phyloP scores from a whole-genome alignment of 306 rosid species.

The Arachis stenosperma region DNA sequence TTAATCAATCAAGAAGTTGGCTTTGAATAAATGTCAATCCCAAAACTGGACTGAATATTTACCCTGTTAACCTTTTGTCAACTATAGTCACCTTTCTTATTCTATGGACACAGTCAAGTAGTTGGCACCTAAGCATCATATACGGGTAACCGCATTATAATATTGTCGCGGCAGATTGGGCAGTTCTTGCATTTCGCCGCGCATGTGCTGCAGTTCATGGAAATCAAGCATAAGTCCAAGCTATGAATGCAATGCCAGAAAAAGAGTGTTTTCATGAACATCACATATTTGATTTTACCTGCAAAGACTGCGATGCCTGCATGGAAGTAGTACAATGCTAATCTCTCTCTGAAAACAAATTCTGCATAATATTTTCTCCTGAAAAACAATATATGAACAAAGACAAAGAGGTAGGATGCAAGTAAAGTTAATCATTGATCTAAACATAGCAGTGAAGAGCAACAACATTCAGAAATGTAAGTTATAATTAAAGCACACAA shows the following conservation, averaged over 20 bases:
- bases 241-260: constrained; percentile 2
- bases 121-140: constrained; percentile 76
- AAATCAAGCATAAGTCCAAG: constrained; percentile 29
- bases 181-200: constrained; percentile 83
- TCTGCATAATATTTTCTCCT: constrained; percentile 96
- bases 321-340: constrained; percentile 87
- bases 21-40: constrained; percentile 13
- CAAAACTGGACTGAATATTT: constrained; percentile 44
- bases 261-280: neutral
- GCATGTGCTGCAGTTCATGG: constrained; percentile 71
- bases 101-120: constrained; percentile 40
- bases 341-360: constrained; percentile 93
- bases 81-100: constrained; percentile 40
- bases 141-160: constrained; percentile 79
- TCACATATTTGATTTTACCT: constrained; percentile 50
- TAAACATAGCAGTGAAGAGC: constrained; percentile 15
- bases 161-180: constrained; percentile 79
- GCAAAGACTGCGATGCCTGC: constrained; percentile 93
- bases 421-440: constrained; percentile 28
- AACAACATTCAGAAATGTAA: constrained; percentile 10
- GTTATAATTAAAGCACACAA: too few relatives aligned
- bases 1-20: constrained; percentile 39
- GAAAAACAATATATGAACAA: constrained; percentile 32
- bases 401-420: constrained; percentile 17
- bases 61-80: constrained; percentile 34